phyloP scores from a whole-genome alignment of 2,329 filamentous ascomycete species.

The Neocatenulostroma microsporum region DNA sequence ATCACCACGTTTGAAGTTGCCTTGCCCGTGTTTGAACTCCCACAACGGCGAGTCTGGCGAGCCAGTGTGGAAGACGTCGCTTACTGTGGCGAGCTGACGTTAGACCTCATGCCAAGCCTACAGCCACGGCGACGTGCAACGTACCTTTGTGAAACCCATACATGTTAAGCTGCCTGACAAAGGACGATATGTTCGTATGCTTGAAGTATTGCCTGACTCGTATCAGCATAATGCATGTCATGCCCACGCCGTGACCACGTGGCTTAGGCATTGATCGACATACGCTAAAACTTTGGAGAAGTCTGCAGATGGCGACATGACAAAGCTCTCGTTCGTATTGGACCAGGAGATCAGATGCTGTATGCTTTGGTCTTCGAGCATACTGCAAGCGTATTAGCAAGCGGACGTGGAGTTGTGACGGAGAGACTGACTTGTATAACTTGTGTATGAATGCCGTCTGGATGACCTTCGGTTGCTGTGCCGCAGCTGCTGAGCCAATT shows the following conservation, averaged over 20 bases:
- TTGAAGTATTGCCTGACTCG: constrained; percentile 86
- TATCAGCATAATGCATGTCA: constrained; percentile 28
- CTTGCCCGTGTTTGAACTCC: constrained; percentile 98
- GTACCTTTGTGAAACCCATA: constrained; percentile 98
- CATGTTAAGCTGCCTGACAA: constrained; percentile 97
- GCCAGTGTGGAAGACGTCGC: constrained; percentile 94
- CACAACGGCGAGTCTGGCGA: constrained; percentile 89
- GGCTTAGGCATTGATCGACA: constrained; percentile 36
- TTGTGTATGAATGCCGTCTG: constrained; percentile 99
- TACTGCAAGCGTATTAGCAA: constrained; percentile 51
- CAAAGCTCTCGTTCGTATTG: constrained; percentile 86
- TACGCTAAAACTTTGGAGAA: constrained; percentile 98
- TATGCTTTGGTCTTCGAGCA: constrained; percentile 90
- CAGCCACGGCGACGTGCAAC: constrained; percentile 16
- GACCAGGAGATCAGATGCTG: constrained; percentile 98
- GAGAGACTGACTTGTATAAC: constrained; percentile 73
- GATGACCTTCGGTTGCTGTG: constrained; percentile 93
- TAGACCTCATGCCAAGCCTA: constrained; percentile 1
- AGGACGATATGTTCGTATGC: constrained; percentile 97
- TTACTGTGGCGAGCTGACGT: constrained; percentile 54
- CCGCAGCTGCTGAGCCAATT: constrained; percentile 58
- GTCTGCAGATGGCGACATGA: constrained; percentile 95
- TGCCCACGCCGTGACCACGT: constrained; percentile 20
- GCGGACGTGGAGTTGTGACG: constrained; percentile 32
- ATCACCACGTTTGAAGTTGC: constrained; percentile 93